These are phyloP conservation scores for Jamesozyma lodderae DNA, from an alignment of 805 yeast species.

Conservation along the genomic window DNA sequence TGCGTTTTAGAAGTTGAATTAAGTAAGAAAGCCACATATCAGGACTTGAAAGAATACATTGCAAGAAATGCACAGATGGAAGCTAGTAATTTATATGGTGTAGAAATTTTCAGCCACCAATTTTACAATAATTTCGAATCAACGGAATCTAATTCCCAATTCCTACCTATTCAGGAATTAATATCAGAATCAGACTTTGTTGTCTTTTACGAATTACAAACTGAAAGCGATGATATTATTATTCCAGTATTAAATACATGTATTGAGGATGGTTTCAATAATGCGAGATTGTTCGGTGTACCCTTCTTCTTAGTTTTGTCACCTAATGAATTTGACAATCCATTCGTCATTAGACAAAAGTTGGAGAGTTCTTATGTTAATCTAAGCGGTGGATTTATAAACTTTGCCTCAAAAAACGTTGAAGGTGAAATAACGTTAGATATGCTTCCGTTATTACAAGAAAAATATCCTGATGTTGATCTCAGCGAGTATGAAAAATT, in stretches of 20 bases:
- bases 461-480: conserved; percentile 17
- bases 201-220: conserved; percentile 49
- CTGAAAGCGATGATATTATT: conserved; percentile 38
- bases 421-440: conserved; percentile 7
- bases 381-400: conserved; percentile 35
- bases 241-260: conserved; percentile 52
- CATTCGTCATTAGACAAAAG: conserved; percentile 49
- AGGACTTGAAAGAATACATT: conserved; percentile 54
- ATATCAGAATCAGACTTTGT: conserved; percentile 56
- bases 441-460: conserved; percentile 32
- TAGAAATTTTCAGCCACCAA: conserved; percentile 57
- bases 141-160: conserved; percentile 41
- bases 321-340: conserved; percentile 44
- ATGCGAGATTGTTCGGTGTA: conserved; percentile 51
- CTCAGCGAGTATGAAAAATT: conserved; percentile 15
- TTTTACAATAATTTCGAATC: conserved; percentile 64
- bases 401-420: conserved; percentile 16
- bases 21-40: conserved; percentile 51
- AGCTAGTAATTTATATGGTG: conserved; percentile 37
- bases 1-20: conserved; percentile 61
- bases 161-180: conserved; percentile 57
- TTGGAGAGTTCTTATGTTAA: conserved; percentile 42
- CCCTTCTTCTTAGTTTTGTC: conserved; percentile 65
- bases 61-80: conserved; percentile 35
- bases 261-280: conserved; percentile 32